A percentile compares a stretch with the other conserved stretches of the same genome.
These are phyloP conservation scores for Ceratobasidium sp. DNA, from an alignment of 1,284 basidiomycete genomes.

Conservation along the genomic window DNA sequence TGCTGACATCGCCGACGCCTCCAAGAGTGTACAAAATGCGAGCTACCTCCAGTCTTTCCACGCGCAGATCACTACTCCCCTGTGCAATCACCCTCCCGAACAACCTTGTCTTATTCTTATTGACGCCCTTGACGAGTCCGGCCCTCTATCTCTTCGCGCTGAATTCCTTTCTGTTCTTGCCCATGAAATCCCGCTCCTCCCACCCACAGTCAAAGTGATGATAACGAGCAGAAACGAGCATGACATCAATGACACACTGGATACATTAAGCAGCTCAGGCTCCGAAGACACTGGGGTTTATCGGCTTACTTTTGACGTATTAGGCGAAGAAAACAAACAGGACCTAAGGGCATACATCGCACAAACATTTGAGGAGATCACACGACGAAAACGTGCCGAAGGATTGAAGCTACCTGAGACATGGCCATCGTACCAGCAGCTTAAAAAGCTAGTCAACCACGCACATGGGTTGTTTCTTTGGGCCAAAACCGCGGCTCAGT, in stretches of 20 bases:
- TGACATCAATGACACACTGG: constrained; percentile 16
- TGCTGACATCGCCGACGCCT: not conserved
- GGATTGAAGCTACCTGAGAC: not conserved
- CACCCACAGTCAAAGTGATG: constrained; percentile 12
- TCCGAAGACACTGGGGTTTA: constrained; percentile 11
- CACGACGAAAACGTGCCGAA: not conserved
- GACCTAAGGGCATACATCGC: constrained; percentile 14
- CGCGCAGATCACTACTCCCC: not conserved
- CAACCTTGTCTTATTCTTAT: constrained; percentile 9
- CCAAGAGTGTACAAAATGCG: not conserved
- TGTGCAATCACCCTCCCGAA: constrained; percentile 5
- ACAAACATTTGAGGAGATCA: constrained; percentile 10
- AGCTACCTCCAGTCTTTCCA: constrained; percentile 6
- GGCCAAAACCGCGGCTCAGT: constrained; percentile 11
- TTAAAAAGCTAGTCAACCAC: not conserved
- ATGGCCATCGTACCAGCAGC: constrained; percentile 22
- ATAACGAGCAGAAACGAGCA: constrained; percentile 27
- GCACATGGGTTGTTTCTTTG: constrained; percentile 26
- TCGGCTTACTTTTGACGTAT: constrained; percentile 34
- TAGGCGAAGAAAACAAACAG: constrained; percentile 15
- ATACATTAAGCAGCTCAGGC: not conserved
- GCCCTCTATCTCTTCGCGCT: constrained; percentile 1
- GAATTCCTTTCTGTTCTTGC: not conserved
- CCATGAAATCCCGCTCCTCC: constrained; percentile 26
- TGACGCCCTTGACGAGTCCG: constrained; percentile 30